Base-by-base conservation (phyloP, 805 yeast genomes). In the Spathaspora sp. region DNA sequence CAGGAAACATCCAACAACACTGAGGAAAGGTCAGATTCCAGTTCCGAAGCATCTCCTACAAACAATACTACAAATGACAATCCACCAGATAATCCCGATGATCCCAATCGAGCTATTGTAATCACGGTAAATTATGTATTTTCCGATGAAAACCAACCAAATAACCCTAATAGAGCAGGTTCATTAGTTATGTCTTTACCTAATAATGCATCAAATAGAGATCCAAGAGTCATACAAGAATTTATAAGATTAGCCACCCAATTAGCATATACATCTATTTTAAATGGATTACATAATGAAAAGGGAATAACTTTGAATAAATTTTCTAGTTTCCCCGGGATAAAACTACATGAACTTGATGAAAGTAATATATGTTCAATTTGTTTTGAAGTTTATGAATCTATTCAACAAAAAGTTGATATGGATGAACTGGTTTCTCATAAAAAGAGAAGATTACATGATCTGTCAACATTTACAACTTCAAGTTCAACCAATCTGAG, bases 171-270 rank as follows among this genome's bases (percentile, higher is more conserved):
- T 53, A 68, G 79, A 42, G 69, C 82, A 0, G 89, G 89, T 0
- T 78, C 87, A 1, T 69, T 86, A 35, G 76, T 84, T 32, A 67
- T 86, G 58, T 81, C 85, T 42, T 80, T 86, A 29, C 89, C 91
- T n/a, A 83, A 85, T 58, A 82, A 82, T 43, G 79, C 85, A 0
- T 66, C 76, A 16, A 80, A 81, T 52, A 72, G 83, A 29, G 81
- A 85, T 49, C 86, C 83, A n/a, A 77, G 78, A 38, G 75, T 81
- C 35, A 70, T 86, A 31, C 84, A 81, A 59, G 82, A 80, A 35
- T 73, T 86, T 50, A 79, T 87, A 11, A 72, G 85, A 26, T 67
- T 86, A 51, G 90, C 91, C 1, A 85, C 92, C 0, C 82, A 83
- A 23, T 76, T 86, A 65, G 91, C 91, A 1, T 75, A 85, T 63